Conservation (phyloP, 2,329 filamentous ascomycete species). For the Lecanicillium sp. region DNA sequence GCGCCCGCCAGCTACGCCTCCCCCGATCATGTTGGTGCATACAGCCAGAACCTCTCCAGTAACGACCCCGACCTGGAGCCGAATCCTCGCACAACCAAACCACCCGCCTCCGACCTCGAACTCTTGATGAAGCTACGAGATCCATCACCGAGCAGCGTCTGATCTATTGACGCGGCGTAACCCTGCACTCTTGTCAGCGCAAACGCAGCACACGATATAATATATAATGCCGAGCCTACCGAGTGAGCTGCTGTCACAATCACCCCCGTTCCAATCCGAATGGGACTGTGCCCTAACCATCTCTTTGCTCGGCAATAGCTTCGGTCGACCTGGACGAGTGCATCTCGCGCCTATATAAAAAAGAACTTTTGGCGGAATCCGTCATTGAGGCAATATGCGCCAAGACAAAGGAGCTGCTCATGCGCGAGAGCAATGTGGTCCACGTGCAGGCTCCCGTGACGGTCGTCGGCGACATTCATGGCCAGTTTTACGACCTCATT, state of each 20-base stretch:
- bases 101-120: slow-evolving; percentile 12
- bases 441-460: slow-evolving; percentile 94
- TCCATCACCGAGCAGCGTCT: too few relatives aligned
- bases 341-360: slow-evolving; percentile 92
- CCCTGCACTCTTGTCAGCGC: too few relatives aligned
- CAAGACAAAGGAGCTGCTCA: slow-evolving; percentile 96
- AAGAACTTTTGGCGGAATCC: slow-evolving; percentile 92
- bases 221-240: slow-evolving; percentile 48
- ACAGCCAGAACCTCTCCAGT: slow-evolving; percentile 25
- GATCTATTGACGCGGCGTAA: too few relatives aligned
- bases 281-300: slow-evolving; percentile 4
- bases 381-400: slow-evolving; percentile 99
- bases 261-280: too few relatives aligned
- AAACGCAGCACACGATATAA: too few relatives aligned
- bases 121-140: neutral
- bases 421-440: slow-evolving; percentile 99
- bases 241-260: slow-evolving; percentile 40
- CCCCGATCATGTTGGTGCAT: slow-evolving; percentile 34
- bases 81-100: slow-evolving; percentile 20
- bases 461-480: slow-evolving; percentile 96
- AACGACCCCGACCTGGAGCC: slow-evolving; percentile 27
- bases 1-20: slow-evolving; percentile 2
- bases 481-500: slow-evolving; percentile 98
- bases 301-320: slow-evolving; percentile 40
- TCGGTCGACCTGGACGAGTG: slow-evolving; percentile 98